Evolutionary conservation across 192 early-diverging fungal species (phyloP), one percentile per base, ranked within the genome.

Genomic region (Linnemannia exigua): DNA sequence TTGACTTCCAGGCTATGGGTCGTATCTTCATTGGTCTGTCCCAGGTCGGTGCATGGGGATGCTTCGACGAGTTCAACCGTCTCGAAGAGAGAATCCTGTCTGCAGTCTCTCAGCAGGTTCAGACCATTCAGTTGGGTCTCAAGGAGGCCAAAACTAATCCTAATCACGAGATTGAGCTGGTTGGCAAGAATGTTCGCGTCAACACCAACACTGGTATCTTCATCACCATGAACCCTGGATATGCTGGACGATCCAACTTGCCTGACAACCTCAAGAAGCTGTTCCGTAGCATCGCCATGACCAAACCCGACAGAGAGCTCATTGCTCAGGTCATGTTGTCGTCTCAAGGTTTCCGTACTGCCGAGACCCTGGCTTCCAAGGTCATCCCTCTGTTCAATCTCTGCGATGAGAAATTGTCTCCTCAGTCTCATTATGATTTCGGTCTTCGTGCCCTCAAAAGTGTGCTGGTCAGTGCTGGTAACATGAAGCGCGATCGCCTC

Each of bases 1-100:
- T 99, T 91, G 99, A 99, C 89, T 99, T 99, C 92, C 97, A 99
- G 86, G 98, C 99, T 37, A 99, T 99, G 98, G 99, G 99, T 58
- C 96, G 99, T 83, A 99, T 99, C 77, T 99, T 99, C 87, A 94
- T 99, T 79, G 99, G 99, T 74, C 92, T 99, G 78, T 99, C 95
- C 88, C 97, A 97, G 87, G 99, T 99, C 19, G 99, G 99, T 52
- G 99, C 98, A 0, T 99, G 98, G 98, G 98, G 99, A 75, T 98
- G 98, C 90, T 99, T 99, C 87, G 98, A 99, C 89, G 98, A 99
- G 90, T 99, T 99, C 90, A 99, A 99, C 88, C 95, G 99, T 68
- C 89, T 99, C 68, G 97, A 98, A 84, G 99, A 99, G 91, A 91
- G 97, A 70, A 99, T 99, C 72, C 88, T 99, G 75, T 99, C 97